Evolutionary conservation across 257 asterid genomes (phyloP).

Genomic region (Salvia splendens): DNA sequence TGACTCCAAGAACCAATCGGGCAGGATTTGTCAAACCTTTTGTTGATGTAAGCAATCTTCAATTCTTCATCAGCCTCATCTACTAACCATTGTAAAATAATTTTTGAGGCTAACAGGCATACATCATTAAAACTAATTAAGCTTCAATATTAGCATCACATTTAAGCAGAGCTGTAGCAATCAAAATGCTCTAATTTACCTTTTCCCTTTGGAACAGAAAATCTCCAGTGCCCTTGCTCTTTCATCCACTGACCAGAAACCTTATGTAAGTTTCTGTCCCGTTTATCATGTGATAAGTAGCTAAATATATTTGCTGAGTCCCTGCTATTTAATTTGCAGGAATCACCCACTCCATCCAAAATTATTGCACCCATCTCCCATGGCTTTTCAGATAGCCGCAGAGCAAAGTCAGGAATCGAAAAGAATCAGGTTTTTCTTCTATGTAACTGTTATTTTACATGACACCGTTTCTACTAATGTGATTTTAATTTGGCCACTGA

Average conservation of each 20-base stretch:
- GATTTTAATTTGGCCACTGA: background rate
- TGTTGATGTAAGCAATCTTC: conserved; percentile 63
- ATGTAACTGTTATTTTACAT: conserved; percentile 19
- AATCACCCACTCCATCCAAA: conserved; percentile 96
- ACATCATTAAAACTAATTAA: conserved; percentile 8
- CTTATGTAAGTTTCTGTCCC: conserved; percentile 56
- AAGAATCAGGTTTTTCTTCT: conserved; percentile 68
- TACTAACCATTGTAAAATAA: conserved; percentile 19
- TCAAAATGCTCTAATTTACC: conserved; percentile 8
- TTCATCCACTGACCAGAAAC: conserved; percentile 71
- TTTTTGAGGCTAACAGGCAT: conserved; percentile 14
- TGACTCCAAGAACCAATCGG: conserved; percentile 75
- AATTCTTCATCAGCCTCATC: conserved; percentile 27
- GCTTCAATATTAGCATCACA: background rate
- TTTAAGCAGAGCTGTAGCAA: conserved; percentile 3
- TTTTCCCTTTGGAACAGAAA: conserved; percentile 54
- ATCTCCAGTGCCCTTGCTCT: conserved; percentile 66
- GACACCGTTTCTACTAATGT: background rate
- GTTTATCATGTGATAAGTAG: conserved; percentile 22
- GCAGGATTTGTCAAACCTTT: conserved; percentile 65
- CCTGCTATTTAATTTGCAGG: conserved; percentile 55
- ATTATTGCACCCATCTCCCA: conserved; percentile 61
- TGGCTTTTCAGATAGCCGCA: conserved; percentile 83
- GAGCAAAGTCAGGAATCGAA: conserved; percentile 69
- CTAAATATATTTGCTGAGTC: conserved; percentile 29